Evolutionary conservation across 805 yeast genomes (phyloP), one percentile per base, ranked within the genome.

Genomic region (Lachancea waltii): DNA sequence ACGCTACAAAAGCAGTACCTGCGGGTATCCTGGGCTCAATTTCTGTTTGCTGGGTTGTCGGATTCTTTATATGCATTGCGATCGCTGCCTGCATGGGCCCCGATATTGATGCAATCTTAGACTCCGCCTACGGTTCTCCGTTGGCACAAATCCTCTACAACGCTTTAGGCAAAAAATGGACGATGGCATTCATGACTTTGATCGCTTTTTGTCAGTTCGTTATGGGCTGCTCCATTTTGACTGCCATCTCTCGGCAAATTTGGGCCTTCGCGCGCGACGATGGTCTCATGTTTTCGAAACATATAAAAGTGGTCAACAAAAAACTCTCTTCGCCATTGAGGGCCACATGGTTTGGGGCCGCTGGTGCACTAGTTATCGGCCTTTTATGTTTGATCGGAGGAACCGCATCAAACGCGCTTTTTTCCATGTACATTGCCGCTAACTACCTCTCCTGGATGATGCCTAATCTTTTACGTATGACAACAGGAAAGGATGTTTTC

Each of bases 221-320:
- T 38, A 79, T 79, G 84, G 81, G 82, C 10, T 67, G 75, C 21
- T 73, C 81, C 5, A 69, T 73, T 40, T 56, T 77, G 32, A 67
- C 77, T 23, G 83, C 84, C 15, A 68, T 73, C 5, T 75, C 82
- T 3, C 69, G 85, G 55, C 85, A 78, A 59, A 67, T 77, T 37
- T 80, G 81, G 77, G 83, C 85, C 2, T 79, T 79, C 59, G 79
- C 83, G 17, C 72, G 87, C 61, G 87, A 80, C 57, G 79, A 77
- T 43, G 85, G 85, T 14, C 66, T 79, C 42, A 86, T 86, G 11
- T 65, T 77, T 47, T 66, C 77, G 15, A 54, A 64, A 28, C 62
- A 61, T 51, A 68, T 79, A 44, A 73, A 76, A 45, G 70, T 64
- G 30, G 81, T 81, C 32, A 65, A 79, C 51, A 65, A 70, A 36